Evolutionary conservation across 352 stramenopile genomes (phyloP), one percentile per base, ranked within the genome.

Genomic region (Phytophthora litchii): DNA sequence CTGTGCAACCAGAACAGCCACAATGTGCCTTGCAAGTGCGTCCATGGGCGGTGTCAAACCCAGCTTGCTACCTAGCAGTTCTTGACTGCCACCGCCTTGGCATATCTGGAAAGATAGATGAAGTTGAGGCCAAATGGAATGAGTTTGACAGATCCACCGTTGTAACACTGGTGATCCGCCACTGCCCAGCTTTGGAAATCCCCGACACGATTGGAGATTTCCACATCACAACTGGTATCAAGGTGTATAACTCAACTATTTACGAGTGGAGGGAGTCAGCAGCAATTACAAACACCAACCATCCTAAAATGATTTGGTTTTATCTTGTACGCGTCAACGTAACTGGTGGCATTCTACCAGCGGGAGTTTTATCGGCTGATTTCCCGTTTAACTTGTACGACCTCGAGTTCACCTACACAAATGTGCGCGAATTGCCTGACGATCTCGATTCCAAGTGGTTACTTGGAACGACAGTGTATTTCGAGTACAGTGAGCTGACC

Each of bases 361-460:
- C 34, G 0, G 76, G 74, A 1, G 17, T 86, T 34, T 25, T 77
- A 8, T 67, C 56, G 17, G 23, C 13, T n/a, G 54, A 61, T 41
- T 55, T 61, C 19, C 54, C 54, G 12, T 20, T 13, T 2, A 61
- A 48, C 17, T n/a, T 70, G 66, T 48, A 59, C 29, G n/a, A 84
- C 29, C 38, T 85, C 31, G 64, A 82, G 37, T 65, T 85, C 31
- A 64, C 44, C 3, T 54, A 68, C 13, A 74, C 70, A 9, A 86
- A 82, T 40, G 50, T 79, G 2, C 49, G 51, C 0, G 35, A 43
- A 14, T 20, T 85, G 9, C 67, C 78, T 0, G 57, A 68, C 11
- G 49, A 77, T 48, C 42, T 86, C 1, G 50, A 76, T 42, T 21
- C 49, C n/a, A 70, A 62, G n/a, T 88, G 70, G 73, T 63, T 67